These are phyloP conservation scores for Pleodorina starrii DNA, from an alignment of 139 green algal species.

Conservation along the genomic window DNA sequence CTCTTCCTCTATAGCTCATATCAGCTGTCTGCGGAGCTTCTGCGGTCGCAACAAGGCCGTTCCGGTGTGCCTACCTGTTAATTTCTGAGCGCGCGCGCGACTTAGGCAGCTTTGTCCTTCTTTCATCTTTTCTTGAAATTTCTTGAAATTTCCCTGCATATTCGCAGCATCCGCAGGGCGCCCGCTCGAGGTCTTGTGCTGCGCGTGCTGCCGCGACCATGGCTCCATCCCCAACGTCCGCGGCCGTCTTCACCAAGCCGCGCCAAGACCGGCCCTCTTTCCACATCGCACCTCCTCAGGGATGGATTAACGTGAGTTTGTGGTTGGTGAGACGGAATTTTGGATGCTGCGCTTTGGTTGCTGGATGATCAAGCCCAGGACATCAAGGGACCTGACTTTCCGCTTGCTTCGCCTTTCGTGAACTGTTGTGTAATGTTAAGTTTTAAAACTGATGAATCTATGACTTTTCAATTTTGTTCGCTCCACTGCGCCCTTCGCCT, in stretches of 20 bases:
- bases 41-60: neutral
- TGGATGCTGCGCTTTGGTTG: too few relatives aligned
- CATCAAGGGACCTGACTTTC: too few relatives aligned
- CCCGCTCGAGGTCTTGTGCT: neutral
- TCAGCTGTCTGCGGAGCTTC: neutral
- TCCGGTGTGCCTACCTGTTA: neutral
- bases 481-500: too few relatives aligned
- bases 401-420: too few relatives aligned
- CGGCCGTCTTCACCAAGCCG: too few relatives aligned
- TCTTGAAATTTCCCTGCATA: neutral
- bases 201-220: neutral
- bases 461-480: too few relatives aligned
- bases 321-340: too few relatives aligned
- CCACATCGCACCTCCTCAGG: conserved; percentile 2
- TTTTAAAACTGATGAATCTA: too few relatives aligned
- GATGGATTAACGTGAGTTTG: conserved; percentile 48
- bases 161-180: neutral
- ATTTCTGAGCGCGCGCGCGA: neutral
- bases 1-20: neutral
- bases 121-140: neutral
- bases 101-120: neutral
- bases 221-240: too few relatives aligned
- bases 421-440: too few relatives aligned
- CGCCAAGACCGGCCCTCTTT: conserved; percentile 5
- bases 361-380: too few relatives aligned